Conservation (phyloP, 768 basidiomycete genomes). For the Cubamyces sp. region DNA sequence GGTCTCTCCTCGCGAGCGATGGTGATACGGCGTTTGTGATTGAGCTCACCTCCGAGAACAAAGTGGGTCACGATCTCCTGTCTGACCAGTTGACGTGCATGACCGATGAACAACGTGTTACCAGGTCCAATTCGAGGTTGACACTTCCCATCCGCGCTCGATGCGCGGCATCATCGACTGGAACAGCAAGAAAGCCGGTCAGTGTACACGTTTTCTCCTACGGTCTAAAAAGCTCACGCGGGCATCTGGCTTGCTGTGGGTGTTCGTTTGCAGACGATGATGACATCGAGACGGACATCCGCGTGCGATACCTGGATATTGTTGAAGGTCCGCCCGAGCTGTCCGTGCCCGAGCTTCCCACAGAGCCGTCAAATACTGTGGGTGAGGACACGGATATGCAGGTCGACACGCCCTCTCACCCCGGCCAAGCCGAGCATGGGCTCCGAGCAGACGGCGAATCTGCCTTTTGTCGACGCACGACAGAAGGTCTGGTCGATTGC, state of each 20-base stretch:
- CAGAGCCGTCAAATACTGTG: neutral
- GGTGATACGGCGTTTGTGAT: constrained; percentile 80
- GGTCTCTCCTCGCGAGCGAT: constrained; percentile 79
- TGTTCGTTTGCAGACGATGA: constrained; percentile 68
- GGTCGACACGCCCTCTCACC: neutral
- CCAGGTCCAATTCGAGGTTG: constrained; percentile 75
- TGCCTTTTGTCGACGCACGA: constrained; percentile 26
- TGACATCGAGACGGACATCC: constrained; percentile 74
- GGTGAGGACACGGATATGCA: neutral
- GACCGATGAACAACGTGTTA: constrained; percentile 1
- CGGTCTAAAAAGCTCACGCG: neutral
- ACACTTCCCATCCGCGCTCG: constrained; percentile 61
- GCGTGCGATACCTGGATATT: constrained; percentile 43
- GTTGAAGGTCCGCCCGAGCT: neutral
- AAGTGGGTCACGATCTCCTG: constrained; percentile 45
- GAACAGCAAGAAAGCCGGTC: constrained; percentile 91
- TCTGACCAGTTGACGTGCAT: neutral
- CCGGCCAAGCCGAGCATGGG: constrained; percentile 25
- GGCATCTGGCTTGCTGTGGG: too few relatives aligned
- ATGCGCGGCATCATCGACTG: constrained; percentile 67
- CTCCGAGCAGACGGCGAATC: constrained; percentile 19
- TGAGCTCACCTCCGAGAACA: constrained; percentile 81
- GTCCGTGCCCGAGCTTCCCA: constrained; percentile 7
- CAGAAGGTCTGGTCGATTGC: constrained; percentile 30
- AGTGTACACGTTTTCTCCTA: neutral